Evolutionary conservation across 768 basidiomycete genomes (phyloP).

Genomic region (Mycena rebaudengoi): DNA sequence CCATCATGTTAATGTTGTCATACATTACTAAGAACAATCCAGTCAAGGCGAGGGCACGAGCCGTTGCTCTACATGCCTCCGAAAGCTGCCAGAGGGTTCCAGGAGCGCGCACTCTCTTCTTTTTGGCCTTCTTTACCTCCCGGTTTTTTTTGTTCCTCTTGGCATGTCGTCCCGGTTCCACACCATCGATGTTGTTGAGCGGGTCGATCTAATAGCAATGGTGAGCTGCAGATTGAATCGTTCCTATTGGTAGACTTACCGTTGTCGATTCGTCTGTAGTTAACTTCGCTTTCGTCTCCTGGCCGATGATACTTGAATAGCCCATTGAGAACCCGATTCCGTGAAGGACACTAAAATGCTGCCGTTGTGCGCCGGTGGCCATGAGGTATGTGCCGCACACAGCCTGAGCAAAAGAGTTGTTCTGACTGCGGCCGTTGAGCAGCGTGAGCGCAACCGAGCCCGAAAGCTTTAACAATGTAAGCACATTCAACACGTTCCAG

Average conservation of each 20-base stretch:
- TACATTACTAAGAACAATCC: conserved; percentile 35
- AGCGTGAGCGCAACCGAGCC: background rate
- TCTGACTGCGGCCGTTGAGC: background rate
- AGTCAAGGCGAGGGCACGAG: conserved; percentile 18
- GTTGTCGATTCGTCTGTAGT: no score
- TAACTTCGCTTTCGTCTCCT: background rate
- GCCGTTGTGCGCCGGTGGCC: conserved; percentile 32
- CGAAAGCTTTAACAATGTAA: background rate
- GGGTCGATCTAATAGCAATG: no score
- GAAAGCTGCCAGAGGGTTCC: no score
- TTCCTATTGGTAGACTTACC: no score
- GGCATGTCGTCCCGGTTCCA: no score
- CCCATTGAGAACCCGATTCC: conserved; percentile 29
- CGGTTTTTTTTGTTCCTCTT: no score
- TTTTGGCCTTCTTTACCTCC: no score
- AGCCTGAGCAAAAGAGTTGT: conserved; percentile 7
- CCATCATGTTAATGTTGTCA: no score
- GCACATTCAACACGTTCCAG: background rate
- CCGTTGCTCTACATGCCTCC: background rate
- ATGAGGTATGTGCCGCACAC: no score
- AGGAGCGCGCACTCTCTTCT: no score
- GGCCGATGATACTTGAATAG: conserved; percentile 21
- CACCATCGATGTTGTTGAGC: no score
- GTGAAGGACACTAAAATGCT: conserved; percentile 28
- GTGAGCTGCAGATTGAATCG: background rate